Base-by-base conservation (phyloP, 352 stramenopile species). In the Globisporangium iwayamae region DNA sequence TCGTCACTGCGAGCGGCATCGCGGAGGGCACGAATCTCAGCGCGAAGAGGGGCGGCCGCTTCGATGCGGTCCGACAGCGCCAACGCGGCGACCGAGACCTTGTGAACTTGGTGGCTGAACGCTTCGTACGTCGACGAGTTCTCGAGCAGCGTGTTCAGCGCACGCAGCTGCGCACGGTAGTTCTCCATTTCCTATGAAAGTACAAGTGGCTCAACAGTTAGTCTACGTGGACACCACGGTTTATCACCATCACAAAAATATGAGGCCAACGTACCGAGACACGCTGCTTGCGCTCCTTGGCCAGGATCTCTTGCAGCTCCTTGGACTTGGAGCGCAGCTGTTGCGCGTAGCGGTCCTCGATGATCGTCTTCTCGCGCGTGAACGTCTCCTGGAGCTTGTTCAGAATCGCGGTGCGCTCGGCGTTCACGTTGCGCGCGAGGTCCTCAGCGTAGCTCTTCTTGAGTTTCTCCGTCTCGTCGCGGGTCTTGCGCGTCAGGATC, bases 81-180 rank as follows among this genome's bases (percentile, higher is more conserved):
- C 18, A 94, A 48, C 25, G 83, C 85, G 0, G 85, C 85, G 63
- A 94, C 84, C 38, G 83, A 94, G 11, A 83, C 78, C 71, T 93
- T 90, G 79, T 94, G 85, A 6, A 93, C 80, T 51, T 90, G 81
- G 73, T 93, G 83, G 71, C 83, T 94, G 65, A 94, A 91, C 18
- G 83, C 78, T 63, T 94, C 82, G 69, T 94, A 93, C 46, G 83
- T 89, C 39, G 79, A 93, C 11, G 82, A 90, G 58, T 74, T 81
- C 59, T 91, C 81, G 39, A 94, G 63, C 32, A 94, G 73, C 3
- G 74, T 71, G 60, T 89, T 87, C 46, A 94, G 65, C 1, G 85
- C 85, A 28, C 74, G 79, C 20, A 92, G 63, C 66, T 92, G 69
- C 16, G 78, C 76, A 28, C 81, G 83, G 66, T 90, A 90, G 30